Evolutionary conservation across 2,329 filamentous ascomycete species (phyloP), one percentile per base, ranked within the genome.

Genomic region (Colletotrichum liriopes): DNA sequence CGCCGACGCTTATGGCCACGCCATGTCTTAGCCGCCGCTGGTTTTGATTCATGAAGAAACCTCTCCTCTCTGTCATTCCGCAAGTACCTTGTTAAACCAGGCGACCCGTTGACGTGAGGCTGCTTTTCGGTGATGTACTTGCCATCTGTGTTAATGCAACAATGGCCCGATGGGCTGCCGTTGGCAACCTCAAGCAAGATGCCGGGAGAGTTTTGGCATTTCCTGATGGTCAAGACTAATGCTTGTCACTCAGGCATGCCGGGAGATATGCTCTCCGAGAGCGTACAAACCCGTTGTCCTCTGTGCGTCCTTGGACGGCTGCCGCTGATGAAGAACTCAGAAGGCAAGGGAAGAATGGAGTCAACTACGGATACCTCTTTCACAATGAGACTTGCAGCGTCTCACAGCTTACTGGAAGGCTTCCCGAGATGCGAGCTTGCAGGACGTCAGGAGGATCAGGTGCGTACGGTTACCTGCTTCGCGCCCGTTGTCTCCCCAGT

Each of bases 11-110:
- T 26, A n/a, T 55, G 35, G 45, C 29, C 26, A 26, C 16, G 23
- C 6, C 16, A 39, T 56, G 26, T 37, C 18, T 39, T 26, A 37
- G 52, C 1, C 56, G 45, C 54, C 41, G 68, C 35, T n/a, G 49
- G 9, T 9, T 67, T 51, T 62, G 23, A 62, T 43, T 56, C 56
- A 62, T 23, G 47, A 52, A 54, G 60, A 52, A 69, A 41, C n/a
- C 29, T 69, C 59, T 72, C 65, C 59, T 18, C 69, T 72, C 69
- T 69, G 35, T 35, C 41, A 65, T 29, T 23, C 6, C 37, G n/a
- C n/a, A 41, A 41, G n/a, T 20, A 41, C 35, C 7, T 23, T 14
- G 11, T 39, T 11, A 11, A 41, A 41, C 55, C 18, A 41, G n/a
- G n/a, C 14, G 37, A 41, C n/a, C 2, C 6, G 18, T 39, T 37